Base-by-base conservation (phyloP, 306 rosid genomes). In the Prunus mume region DNA sequence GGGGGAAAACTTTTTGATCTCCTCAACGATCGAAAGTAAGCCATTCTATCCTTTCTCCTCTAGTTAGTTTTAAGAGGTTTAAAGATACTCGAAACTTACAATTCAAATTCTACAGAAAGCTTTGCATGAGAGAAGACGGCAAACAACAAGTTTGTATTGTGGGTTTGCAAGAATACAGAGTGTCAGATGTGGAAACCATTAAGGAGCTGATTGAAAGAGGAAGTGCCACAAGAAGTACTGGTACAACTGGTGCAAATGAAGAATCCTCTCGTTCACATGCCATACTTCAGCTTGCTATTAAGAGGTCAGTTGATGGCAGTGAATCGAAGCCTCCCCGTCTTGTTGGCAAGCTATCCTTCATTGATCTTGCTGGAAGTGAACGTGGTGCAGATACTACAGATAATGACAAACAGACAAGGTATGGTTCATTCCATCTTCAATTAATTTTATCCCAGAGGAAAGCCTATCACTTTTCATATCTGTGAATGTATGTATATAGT, bases 321-420 rank as follows among this genome's bases (percentile, higher is more conserved):
- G 98, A 89, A 82, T 83, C 97, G 77, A 96, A 92, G 84, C 96
- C 98, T 69, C 93, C 97, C 34, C 98, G 97, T 41, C 61, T 83
- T 77, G 91, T 96, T 52, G 99, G 99, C 71, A 96, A 96, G 83
- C 97, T 96, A 72, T 96, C 99, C 66, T 96, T 96, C 84, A 96
- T 96, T 77, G 99, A 96, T 82, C 99, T 96, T 75, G 99, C 99
- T 52, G 99, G 99, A 88, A 96, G 99, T 80, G 99, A 96, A 83
- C 98, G 99, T 30, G 99, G 99, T 76, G 99, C 99, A n/a, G 99
- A 96, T 77, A 96, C 99, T 56, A 96, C 99, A 15, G 99, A 96
- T 78, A 96, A 96, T 83, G 99, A 96, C 78, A 96, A 91, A 77
- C 99, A 88, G 72, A 96, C 99, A 45, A 91, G 99, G 99, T 96